These are phyloP conservation scores for Phytopythium delawarense DNA, from an alignment of 352 stramenopile genomes.

Conservation along the genomic window DNA sequence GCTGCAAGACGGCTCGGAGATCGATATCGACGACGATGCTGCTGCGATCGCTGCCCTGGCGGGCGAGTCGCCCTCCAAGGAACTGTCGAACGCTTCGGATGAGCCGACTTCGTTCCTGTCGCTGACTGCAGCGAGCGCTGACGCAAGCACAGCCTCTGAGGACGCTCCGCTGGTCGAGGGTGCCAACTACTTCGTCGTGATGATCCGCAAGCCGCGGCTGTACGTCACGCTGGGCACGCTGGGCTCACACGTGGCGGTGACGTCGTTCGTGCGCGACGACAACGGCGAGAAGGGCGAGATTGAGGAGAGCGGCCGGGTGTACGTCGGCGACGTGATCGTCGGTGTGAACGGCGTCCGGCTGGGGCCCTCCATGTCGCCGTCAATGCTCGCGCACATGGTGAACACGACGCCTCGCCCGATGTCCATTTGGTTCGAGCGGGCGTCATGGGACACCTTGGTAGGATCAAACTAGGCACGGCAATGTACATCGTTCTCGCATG, in stretches of 20 bases:
- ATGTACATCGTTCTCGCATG: background rate
- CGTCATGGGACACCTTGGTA: slow-evolving; percentile 55
- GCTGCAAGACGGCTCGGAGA: slow-evolving; percentile 14
- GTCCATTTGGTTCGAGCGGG: slow-evolving; percentile 51
- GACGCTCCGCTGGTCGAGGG: slow-evolving; percentile 10
- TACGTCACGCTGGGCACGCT: slow-evolving; percentile 54
- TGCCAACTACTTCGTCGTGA: slow-evolving; percentile 29
- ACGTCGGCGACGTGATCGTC: slow-evolving; percentile 58
- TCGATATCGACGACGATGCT: slow-evolving; percentile 11
- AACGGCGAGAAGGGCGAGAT: slow-evolving; percentile 51
- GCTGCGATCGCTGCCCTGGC: slow-evolving; percentile 21
- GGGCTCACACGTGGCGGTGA: slow-evolving; percentile 46
- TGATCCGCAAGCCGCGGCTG: slow-evolving; percentile 34
- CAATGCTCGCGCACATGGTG: slow-evolving; percentile 45
- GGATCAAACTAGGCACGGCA: slow-evolving; percentile 20
- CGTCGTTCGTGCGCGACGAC: slow-evolving; percentile 56
- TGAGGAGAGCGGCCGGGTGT: slow-evolving; percentile 62
- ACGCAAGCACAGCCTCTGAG: background rate
- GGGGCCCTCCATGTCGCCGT: slow-evolving; percentile 21
- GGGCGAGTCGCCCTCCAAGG: background rate
- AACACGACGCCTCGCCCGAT: slow-evolving; percentile 36
- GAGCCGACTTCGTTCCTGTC: slow-evolving; percentile 44
- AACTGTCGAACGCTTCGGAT: background rate
- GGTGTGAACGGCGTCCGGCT: slow-evolving; percentile 40
- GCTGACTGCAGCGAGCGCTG: slow-evolving; percentile 10